Evolutionary conservation across 2,329 filamentous ascomycete species (phyloP).

Genomic region (Grosmannia clavigera): DNA sequence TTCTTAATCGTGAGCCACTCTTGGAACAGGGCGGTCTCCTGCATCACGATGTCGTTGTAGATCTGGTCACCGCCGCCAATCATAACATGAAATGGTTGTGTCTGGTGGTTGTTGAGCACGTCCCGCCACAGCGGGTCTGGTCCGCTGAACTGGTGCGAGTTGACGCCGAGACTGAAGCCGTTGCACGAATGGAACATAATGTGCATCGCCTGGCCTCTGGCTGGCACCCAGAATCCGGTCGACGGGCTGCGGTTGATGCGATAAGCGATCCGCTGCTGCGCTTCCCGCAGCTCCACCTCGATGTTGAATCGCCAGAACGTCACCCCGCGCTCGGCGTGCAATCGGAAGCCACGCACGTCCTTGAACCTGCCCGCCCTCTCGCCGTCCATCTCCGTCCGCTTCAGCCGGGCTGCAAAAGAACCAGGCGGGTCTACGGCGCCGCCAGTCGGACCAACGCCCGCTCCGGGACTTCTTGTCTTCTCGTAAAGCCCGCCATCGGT

Average conservation of each 20-base stretch:
- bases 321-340: constrained; percentile 74
- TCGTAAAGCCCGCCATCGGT: constrained; percentile 78
- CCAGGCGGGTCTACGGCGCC: constrained; percentile 32
- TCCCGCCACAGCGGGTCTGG: constrained; percentile 97
- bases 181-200: constrained; percentile 99
- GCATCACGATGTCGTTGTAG: constrained; percentile 79
- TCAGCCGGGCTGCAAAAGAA: constrained; percentile 41
- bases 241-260: constrained; percentile 87
- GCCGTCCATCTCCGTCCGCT: constrained; percentile 51
- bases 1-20: constrained; percentile 79
- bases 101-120: constrained; percentile 84
- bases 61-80: constrained; percentile 94
- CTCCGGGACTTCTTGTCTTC: constrained; percentile 38
- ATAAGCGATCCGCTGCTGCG: constrained; percentile 81
- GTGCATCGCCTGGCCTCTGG: constrained; percentile 78
- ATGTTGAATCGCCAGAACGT: constrained; percentile 98
- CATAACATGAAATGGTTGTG: constrained; percentile 93
- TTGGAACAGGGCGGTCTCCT: constrained; percentile 62
- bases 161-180: constrained; percentile 73
- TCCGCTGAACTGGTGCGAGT: constrained; percentile 71
- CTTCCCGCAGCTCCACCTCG: constrained; percentile 70
- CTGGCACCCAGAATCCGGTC: constrained; percentile 89
- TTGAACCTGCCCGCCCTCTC: constrained; percentile 72
- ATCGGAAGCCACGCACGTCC: constrained; percentile 67
- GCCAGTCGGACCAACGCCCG: constrained; percentile 18